A percentile compares a stretch with the other conserved stretches of the same genome.
phyloP scores from a whole-genome alignment of 1,139 yeast species.

The Yamadazyma siamensis region DNA sequence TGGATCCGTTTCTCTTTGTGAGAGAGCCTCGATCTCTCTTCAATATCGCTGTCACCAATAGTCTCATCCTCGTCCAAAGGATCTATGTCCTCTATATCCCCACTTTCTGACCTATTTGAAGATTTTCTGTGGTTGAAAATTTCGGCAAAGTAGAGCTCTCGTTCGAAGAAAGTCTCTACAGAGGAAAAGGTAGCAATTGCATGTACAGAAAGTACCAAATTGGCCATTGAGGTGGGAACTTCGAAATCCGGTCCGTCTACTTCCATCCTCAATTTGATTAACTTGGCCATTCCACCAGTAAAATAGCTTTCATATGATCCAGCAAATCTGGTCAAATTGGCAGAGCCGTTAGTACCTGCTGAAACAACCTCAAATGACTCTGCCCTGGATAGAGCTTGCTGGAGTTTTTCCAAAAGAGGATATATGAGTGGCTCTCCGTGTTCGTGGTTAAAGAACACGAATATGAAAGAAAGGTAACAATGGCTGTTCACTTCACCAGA shows the following conservation, averaged over 20 bases:
- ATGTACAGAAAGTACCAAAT: constrained; percentile 67
- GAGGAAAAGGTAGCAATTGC: constrained; percentile 84
- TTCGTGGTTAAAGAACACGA: constrained; percentile 35
- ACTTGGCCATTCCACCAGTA: constrained; percentile 69
- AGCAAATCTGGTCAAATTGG: constrained; percentile 6
- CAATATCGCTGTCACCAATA: constrained; percentile 11
- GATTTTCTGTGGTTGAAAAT: background rate
- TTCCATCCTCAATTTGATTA: constrained; percentile 56
- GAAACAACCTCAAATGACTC: constrained; percentile 75
- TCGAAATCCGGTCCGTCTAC: constrained; percentile 16
- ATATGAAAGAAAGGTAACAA: constrained; percentile 46
- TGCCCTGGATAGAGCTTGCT: constrained; percentile 70
- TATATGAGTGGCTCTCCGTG: constrained; percentile 19
- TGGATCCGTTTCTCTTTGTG: constrained; percentile 11
- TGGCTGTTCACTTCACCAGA: constrained; percentile 20
- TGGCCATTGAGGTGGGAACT: constrained; percentile 30
- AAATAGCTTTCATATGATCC: constrained; percentile 20
- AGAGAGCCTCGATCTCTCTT: constrained; percentile 1
- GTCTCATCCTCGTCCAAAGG: constrained; percentile 10
- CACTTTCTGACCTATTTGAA: constrained; percentile 6
- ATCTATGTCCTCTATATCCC: constrained; percentile 10
- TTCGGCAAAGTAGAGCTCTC: constrained; percentile 3
- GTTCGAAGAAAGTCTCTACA: constrained; percentile 53
- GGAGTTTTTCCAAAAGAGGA: constrained; percentile 48
- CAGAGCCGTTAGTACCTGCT: constrained; percentile 35